A percentile compares a stretch with the other conserved stretches of the same genome.
Evolutionary conservation across 345 rosid genomes (phyloP).

Genomic region (Melaleuca alternifolia): DNA sequence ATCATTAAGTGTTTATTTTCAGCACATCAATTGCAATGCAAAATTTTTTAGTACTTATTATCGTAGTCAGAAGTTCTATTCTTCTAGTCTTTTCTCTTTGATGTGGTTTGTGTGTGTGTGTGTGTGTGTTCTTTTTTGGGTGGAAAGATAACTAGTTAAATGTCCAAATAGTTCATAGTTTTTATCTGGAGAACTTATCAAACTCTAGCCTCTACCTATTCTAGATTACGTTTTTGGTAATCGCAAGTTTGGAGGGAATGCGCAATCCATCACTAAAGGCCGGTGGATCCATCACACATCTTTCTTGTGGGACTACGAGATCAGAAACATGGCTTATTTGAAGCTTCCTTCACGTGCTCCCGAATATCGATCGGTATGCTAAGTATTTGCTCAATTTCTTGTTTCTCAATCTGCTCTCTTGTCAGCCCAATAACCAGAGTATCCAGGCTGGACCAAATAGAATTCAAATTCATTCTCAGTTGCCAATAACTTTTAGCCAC

Average conservation of each 20-base stretch:
- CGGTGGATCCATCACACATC: slow-evolving; percentile 92
- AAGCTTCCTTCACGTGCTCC: slow-evolving; percentile 60
- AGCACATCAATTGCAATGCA: neutral
- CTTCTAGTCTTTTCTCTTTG: neutral
- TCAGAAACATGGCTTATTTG: slow-evolving; percentile 65
- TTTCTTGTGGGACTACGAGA: slow-evolving; percentile 67
- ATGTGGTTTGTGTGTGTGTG: neutral
- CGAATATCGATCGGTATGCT: slow-evolving; percentile 45
- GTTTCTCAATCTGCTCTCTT: neutral
- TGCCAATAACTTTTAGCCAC: neutral
- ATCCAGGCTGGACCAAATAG: neutral
- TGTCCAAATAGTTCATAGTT: neutral
- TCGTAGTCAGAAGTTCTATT: neutral
- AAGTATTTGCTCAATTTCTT: neutral
- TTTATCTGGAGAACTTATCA: neutral
- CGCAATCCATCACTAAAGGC: slow-evolving; percentile 64
- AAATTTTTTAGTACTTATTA: neutral
- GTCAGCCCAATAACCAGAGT: neutral
- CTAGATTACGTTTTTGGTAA: slow-evolving; percentile 79
- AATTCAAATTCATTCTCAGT: neutral
- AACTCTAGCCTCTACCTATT: neutral
- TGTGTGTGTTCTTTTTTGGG: too few relatives aligned
- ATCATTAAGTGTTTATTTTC: neutral
- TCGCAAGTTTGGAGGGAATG: slow-evolving; percentile 82
- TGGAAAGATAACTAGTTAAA: neutral